Conservation (phyloP, 345 rosid genomes). For the Gossypioides kirkii region DNA sequence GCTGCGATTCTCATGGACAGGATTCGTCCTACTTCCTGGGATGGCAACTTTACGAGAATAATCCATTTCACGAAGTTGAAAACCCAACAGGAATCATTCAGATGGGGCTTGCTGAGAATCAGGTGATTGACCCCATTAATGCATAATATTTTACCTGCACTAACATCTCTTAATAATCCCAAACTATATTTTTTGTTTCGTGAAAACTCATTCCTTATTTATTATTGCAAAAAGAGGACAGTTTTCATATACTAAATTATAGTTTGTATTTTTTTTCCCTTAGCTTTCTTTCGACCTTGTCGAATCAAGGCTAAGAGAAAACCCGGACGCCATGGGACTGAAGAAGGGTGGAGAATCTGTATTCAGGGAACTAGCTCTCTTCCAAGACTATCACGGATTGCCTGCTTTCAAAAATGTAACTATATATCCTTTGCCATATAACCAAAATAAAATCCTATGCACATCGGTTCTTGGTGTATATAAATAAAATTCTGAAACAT, state of each 20-base stretch:
- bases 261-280: slow-evolving; percentile 5
- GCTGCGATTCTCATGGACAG: slow-evolving; percentile 62
- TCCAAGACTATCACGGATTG: slow-evolving; percentile 89
- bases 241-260: no score
- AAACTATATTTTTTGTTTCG: not conserved
- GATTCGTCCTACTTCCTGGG: slow-evolving; percentile 83
- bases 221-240: not conserved
- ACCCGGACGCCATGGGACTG: slow-evolving; percentile 50
- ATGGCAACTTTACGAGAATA: slow-evolving; percentile 68
- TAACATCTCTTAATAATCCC: not conserved
- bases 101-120: slow-evolving; percentile 95
- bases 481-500: no score
- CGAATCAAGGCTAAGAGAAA: slow-evolving; percentile 63
- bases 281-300: slow-evolving; percentile 74
- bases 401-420: slow-evolving; percentile 64
- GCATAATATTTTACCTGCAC: not conserved
- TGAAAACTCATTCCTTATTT: not conserved
- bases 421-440: not conserved
- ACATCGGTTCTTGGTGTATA: no score
- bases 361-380: slow-evolving; percentile 66
- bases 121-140: slow-evolving; percentile 30
- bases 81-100: slow-evolving; percentile 79
- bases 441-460: not conserved
- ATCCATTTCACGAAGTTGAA: slow-evolving; percentile 47
- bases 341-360: slow-evolving; percentile 49